Percentiles rank a stretch among this genome's conserved stretches.
Conservation (phyloP, 345 rosid genomes). For the Salix brachista region DNA sequence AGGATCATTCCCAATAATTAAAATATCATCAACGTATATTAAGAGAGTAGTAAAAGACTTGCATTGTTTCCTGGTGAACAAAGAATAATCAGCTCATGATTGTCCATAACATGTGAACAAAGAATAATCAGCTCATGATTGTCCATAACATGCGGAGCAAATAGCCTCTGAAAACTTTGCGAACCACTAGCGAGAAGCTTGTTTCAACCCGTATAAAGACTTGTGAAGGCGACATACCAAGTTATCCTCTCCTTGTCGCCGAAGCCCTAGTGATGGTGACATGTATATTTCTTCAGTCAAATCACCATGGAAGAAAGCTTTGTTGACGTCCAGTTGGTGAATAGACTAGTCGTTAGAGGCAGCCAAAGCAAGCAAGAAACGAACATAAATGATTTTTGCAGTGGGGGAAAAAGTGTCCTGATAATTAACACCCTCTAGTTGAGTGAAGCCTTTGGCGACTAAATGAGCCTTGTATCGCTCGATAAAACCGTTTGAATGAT, state of each 20-base stretch:
- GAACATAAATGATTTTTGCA: neutral
- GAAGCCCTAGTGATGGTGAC: neutral
- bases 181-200: neutral
- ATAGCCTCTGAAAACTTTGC: neutral
- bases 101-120: too few relatives aligned
- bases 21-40: neutral
- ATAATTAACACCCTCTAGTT: neutral
- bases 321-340: too few relatives aligned
- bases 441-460: neutral
- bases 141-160: neutral
- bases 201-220: neutral
- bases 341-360: neutral
- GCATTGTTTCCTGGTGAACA: neutral
- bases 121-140: neutral
- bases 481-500: accelerated
- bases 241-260: neutral
- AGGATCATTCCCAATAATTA: neutral
- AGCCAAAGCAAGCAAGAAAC: neutral
- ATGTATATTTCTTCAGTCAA: neutral
- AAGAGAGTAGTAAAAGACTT: neutral
- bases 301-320: neutral
- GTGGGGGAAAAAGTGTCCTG: neutral
- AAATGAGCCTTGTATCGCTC: neutral
- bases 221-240: neutral
- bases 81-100: neutral